Conservation (phyloP, 1,139 yeast species). For the Yamadazyma dushanensis region DNA sequence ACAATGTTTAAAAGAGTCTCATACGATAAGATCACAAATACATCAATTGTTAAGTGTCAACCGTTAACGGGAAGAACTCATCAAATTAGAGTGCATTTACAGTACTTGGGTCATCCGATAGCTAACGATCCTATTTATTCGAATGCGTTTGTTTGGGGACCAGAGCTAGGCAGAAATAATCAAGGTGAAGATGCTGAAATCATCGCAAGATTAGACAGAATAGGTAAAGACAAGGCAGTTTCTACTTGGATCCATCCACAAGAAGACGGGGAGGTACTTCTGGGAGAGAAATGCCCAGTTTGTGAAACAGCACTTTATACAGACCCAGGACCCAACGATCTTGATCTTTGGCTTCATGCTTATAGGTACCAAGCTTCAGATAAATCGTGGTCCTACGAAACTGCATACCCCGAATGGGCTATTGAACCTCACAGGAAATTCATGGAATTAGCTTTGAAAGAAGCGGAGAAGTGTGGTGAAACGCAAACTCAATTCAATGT, state of each 20-base stretch:
- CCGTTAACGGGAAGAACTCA: conserved; percentile 95
- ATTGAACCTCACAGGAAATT: conserved; percentile 52
- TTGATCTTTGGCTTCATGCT: conserved; percentile 91
- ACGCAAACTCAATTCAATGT: conserved; percentile 90
- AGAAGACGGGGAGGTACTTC: conserved; percentile 60
- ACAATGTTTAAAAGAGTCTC: conserved; percentile 56
- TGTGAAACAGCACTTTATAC: conserved; percentile 78
- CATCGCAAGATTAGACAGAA: conserved; percentile 48
- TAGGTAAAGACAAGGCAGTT: conserved; percentile 71
- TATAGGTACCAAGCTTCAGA: conserved; percentile 64
- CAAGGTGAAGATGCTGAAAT: conserved; percentile 49
- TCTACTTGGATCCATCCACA: conserved; percentile 66
- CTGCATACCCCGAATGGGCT: conserved; percentile 90
- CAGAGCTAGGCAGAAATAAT: conserved; percentile 53
- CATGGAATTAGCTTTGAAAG: conserved; percentile 66
- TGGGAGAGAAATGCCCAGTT: conserved; percentile 57
- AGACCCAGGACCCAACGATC: conserved; percentile 85
- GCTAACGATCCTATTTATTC: conserved; percentile 91
- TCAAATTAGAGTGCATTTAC: conserved; percentile 90
- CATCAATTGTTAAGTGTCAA: conserved; percentile 75
- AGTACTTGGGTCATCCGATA: conserved; percentile 83
- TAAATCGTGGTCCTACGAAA: conserved; percentile 70
- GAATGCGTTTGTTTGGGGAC: conserved; percentile 73
- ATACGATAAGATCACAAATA: conserved; percentile 55
- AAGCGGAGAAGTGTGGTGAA: conserved; percentile 81